Conservation (phyloP, 2,329 filamentous ascomycete species). For the Beauveria bassiana region DNA sequence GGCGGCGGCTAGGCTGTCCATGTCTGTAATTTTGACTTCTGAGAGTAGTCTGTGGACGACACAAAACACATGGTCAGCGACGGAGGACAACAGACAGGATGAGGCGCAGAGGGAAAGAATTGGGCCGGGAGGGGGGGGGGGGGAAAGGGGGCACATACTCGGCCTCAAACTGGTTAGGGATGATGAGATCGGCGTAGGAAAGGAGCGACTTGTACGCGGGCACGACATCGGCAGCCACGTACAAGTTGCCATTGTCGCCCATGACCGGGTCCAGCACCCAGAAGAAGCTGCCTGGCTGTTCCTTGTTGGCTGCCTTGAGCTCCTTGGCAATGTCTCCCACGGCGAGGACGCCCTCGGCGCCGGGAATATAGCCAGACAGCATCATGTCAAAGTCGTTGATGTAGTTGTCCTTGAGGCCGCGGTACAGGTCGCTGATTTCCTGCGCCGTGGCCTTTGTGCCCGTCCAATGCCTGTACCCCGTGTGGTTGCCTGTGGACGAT, state of each 20-base stretch:
- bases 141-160: constrained; percentile 49
- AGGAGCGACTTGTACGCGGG: constrained; percentile 81
- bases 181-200: constrained; percentile 76
- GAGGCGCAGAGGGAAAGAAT: not conserved
- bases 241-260: constrained; percentile 89
- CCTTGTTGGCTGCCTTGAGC: constrained; percentile 57
- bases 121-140: not conserved
- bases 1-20: constrained; percentile 63
- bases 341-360: constrained; percentile 72
- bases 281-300: constrained; percentile 72
- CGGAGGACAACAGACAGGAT: not conserved
- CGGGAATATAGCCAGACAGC: constrained; percentile 90
- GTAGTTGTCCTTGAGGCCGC: constrained; percentile 73
- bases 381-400: constrained; percentile 90
- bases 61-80: not conserved
- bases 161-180: constrained; percentile 96
- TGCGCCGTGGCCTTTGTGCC: constrained; percentile 74
- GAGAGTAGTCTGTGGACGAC: constrained; percentile 61
- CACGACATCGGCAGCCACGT: constrained; percentile 85
- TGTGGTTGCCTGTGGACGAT: constrained; percentile 78
- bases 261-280: constrained; percentile 98
- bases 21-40: constrained; percentile 72
- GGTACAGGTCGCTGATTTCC: constrained; percentile 78
- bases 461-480: constrained; percentile 81
- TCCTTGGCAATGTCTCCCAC: constrained; percentile 80